A percentile compares a stretch with the other conserved stretches of the same genome.
Evolutionary conservation across 1,284 basidiomycete species (phyloP).

Genomic region (Cystobasidiaceae sp.): DNA sequence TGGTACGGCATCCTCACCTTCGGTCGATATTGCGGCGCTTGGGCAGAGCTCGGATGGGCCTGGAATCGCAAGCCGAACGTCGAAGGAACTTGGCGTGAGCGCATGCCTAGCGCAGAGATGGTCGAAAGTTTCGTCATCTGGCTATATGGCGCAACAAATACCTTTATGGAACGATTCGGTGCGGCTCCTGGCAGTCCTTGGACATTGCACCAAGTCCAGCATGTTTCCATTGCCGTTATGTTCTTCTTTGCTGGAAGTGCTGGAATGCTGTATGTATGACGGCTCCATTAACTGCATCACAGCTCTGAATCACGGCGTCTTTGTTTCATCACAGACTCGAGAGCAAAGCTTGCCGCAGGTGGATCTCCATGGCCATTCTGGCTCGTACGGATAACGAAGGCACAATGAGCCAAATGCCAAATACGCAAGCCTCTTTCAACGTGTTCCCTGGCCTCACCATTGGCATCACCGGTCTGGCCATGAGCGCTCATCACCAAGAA

Average conservation of each 20-base stretch:
- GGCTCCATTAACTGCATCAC: not conserved
- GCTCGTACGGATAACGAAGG: conserved; percentile 35
- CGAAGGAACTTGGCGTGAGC: conserved; percentile 21
- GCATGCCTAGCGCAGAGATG: conserved; percentile 69
- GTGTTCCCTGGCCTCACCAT: conserved; percentile 91
- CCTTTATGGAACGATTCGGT: conserved; percentile 92
- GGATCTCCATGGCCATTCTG: conserved; percentile 16
- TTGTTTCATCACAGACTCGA: not conserved
- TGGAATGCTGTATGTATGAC: conserved; percentile 44
- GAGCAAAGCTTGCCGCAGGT: not conserved
- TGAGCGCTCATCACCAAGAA: conserved; percentile 89
- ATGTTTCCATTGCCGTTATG: conserved; percentile 85
- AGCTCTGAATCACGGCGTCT: conserved; percentile 8
- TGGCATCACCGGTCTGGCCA: conserved; percentile 86
- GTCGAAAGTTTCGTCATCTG: conserved; percentile 84
- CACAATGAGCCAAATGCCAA: conserved; percentile 61
- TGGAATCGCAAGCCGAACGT: conserved; percentile 63
- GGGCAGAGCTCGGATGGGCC: conserved; percentile 84
- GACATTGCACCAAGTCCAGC: conserved; percentile 88
- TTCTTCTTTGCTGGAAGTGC: conserved; percentile 82
- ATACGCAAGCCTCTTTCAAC: conserved; percentile 78
- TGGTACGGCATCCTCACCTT: conserved; percentile 80
- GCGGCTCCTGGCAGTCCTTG: conserved; percentile 73
- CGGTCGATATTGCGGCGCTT: conserved; percentile 84
- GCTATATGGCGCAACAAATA: conserved; percentile 82